Conservation (phyloP, 2,329 filamentous ascomycete species). For the Rutstroemia sp. region DNA sequence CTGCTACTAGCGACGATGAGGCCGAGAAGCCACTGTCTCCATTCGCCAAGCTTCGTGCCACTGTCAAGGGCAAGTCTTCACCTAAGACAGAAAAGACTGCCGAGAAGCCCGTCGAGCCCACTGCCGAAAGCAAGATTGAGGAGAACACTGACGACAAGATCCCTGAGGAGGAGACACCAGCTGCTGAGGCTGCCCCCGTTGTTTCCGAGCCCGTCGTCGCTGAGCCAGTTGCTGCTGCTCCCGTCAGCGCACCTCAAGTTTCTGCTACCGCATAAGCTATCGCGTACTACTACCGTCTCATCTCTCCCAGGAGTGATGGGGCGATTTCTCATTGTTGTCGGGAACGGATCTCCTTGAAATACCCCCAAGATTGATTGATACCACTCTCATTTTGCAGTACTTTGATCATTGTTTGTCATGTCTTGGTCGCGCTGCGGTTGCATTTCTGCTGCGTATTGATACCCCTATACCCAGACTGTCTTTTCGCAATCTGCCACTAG, state of each 20-base stretch:
- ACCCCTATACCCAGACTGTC: constrained; percentile 34
- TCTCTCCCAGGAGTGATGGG: not conserved
- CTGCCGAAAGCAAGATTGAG: constrained; percentile 18
- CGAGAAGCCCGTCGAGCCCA: constrained; percentile 27
- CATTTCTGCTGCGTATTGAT: constrained; percentile 31
- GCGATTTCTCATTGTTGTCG: constrained; percentile 24
- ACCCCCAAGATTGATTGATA: constrained; percentile 32
- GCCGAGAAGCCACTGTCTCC: constrained; percentile 31
- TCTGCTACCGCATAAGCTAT: constrained; percentile 27
- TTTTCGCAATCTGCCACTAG: constrained; percentile 33
- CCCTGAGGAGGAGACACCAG: constrained; percentile 23
- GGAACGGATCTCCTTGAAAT: constrained; percentile 32
- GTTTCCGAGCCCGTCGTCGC: constrained; percentile 18
- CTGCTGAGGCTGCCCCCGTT: constrained; percentile 24
- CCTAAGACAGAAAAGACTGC: constrained; percentile 41
- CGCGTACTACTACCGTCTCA: constrained; percentile 3
- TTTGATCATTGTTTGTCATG: constrained; percentile 23
- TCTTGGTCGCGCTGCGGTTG: constrained; percentile 19
- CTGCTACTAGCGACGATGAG: constrained; percentile 36
- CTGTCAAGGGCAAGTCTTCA: constrained; percentile 29
- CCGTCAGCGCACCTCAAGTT: constrained; percentile 24
- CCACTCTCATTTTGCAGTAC: constrained; percentile 32
- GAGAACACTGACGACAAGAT: constrained; percentile 10
- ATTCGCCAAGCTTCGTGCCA: constrained; percentile 31
- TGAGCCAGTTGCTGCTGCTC: constrained; percentile 19